Base-by-base conservation (phyloP, 495 filamentous ascomycete genomes). In the Extremus antarcticus region DNA sequence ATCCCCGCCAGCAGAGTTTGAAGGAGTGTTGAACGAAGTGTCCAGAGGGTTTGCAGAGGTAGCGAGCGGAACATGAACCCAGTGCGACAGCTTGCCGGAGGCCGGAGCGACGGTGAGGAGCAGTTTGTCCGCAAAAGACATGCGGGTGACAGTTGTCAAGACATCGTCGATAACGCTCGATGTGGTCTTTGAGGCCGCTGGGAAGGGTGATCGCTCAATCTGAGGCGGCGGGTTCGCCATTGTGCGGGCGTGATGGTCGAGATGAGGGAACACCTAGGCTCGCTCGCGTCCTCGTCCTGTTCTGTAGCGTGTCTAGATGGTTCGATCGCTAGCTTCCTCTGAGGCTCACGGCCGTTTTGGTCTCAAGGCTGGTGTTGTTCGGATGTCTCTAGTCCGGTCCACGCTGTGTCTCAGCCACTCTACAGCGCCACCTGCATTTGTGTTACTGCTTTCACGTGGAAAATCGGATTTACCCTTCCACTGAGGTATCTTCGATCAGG, bases 61-160 rank as follows among this genome's bases (percentile, higher is more conserved):
- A 49, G 81, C 82, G 40, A 96, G 79, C 2, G 88, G 87, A 19
- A 96, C 88, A 74, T 95, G 90, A 43, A 95, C 90, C 92, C 92
- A 98, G 73, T 97, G 92, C 9, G 87, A 85, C 35, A 96, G 72
- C 59, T 87, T 78, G 40, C 91, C 92, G 55, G 80, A 78, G 2
- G 86, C 86, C 32, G 52, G 50, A 1, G 50, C 21, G 55, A 98
- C 78, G 0, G 89, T 95, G 43, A 98, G 70, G 64, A 98, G 73
- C 66, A 98, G 94, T 68, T 88, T 94, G 74, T 98, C 92, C 11
- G 84, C 81, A 72, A 97, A 96, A 61, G 72, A 78, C 35, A 87
- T 70, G 7, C 72, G 75, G 48, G 78, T 81, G 45, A 87, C 81
- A 60, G 88, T 81, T 2, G 92, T 98, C 16, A 74, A 68, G 40